Evolutionary conservation across 768 basidiomycete species (phyloP), one percentile per base, ranked within the genome.

Genomic region (Suillus luteus): DNA sequence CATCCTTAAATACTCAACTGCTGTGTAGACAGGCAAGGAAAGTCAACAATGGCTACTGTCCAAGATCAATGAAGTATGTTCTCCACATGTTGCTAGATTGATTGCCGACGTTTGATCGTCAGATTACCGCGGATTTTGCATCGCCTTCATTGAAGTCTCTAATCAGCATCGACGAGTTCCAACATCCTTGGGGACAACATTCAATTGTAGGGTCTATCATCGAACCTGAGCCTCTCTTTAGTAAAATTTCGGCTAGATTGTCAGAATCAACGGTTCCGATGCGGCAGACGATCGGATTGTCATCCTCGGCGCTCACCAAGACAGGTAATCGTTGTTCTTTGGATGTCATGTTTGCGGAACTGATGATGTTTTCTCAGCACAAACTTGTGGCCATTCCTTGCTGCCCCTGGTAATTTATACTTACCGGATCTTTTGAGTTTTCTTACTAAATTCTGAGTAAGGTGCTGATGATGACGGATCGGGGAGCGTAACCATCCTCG

Each of bases 151-250:
- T 94, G 57, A 83, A 78, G 52, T 70, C 82, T 54, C 68, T 74
- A 17, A 91, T 96, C 68, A 82, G 83, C 7, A 75, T 94, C 63
- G 77, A 81, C 31, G 93, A 93, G 74, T 94, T 95, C 69, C 62
- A 78, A 57, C 93, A 95, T 73, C 77, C 85, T 2, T 95, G 94
- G 95, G 89, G 88, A 11, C 95, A 97, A 81, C 89, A 91, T 75
- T 84, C 85, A 59, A 86, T 93, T 65, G 88, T 90, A 71, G 64
- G 86, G 73, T 33, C 48, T 31, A 19, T 22, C 51, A 7, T 49
- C 51, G 24, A 65, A 68, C 40, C 51, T 65, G 61, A 55, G 51
- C 46, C 65, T 68, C 33, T 27, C 57, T 1, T 41, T 27, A 17
- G 40, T 67, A 55, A 46, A 12, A 41, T 61, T 43, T 17, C 41